Base-by-base conservation (phyloP, 306 rosid genomes). In the Inga oerstediana region DNA sequence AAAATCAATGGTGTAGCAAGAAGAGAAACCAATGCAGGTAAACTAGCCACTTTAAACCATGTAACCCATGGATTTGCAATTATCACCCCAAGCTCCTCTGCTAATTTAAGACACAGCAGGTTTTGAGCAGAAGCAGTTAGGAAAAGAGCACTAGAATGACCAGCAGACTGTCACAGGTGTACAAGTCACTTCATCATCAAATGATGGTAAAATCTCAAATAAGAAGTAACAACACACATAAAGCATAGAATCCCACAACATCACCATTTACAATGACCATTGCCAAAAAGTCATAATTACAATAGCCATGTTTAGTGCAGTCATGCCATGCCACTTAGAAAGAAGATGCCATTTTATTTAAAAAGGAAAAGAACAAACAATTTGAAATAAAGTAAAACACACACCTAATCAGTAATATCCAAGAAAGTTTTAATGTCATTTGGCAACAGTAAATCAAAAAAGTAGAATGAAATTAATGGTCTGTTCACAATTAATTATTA, bases 41-140 rank as follows among this genome's bases (percentile, higher is more conserved):
- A 79, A 84, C 97, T 89, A 75, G 99, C 97, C 79, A 89, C 96
- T 89, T 92, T 96, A 79, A 93, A 93, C 98, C 98, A 96, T 14
- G 97, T 76, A 83, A 96, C 84, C 99, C 99, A 96, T 59, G 97
- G 97, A 88, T 67, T 92, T 59, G 97, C 75, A 80, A 96, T 74
- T 77, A 88, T 73, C 75, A 96, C 94, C 81, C 98, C 98, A 81
- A 92, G 88, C 83, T 94, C 97, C 83, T 92, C 93, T 19, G 99
- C 99, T 83, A 96, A 84, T 89, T 91, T 92, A 54, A 96, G 68
- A 86, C 98, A 92, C 54, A 96, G 91, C 86, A 96, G 80, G 86
- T 94, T 96, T 92, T 96, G 99, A 74, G 99, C 99, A 35, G 99
- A 98, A 81, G 98, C 98, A 75, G 99, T 96, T 74, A 96, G 88